These are phyloP conservation scores for Begonia masoniana DNA, from an alignment of 306 rosid species.

Conservation along the genomic window DNA sequence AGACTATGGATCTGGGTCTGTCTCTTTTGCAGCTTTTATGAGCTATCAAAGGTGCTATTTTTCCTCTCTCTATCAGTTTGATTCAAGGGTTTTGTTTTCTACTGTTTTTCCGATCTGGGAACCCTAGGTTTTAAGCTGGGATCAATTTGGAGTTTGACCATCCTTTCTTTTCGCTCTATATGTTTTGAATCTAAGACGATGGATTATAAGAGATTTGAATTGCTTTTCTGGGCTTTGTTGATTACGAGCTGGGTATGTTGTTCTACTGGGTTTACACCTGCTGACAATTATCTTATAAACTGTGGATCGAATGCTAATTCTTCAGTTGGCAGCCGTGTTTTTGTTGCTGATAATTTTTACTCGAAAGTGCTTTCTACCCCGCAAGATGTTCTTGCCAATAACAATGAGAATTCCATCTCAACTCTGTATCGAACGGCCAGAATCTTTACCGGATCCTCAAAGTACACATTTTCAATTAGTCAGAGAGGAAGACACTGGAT, in stretches of 20 bases:
- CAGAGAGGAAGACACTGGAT: constrained; percentile 77
- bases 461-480: constrained; percentile 43
- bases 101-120: background rate
- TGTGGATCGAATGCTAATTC: constrained; percentile 51
- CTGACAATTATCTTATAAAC: constrained; percentile 64
- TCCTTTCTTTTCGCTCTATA: constrained; percentile 4
- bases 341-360: constrained; percentile 41
- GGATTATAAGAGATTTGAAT: constrained; percentile 25
- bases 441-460: constrained; percentile 47
- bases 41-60: constrained; percentile 15
- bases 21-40: constrained; percentile 13
- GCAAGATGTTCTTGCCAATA: constrained; percentile 37
- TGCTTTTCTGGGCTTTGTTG: constrained; percentile 29
- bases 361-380: constrained; percentile 48
- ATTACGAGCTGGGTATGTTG: constrained; percentile 29
- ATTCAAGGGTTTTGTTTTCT: constrained; percentile 10
- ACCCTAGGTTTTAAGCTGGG: constrained; percentile 8
- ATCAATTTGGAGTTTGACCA: background rate
- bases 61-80: constrained; percentile 9
- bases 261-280: constrained; percentile 39
- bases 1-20: constrained; percentile 11
- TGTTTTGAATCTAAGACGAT: constrained; percentile 16
- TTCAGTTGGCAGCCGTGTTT: constrained; percentile 40
- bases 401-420: constrained; percentile 24
- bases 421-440: constrained; percentile 60